These are phyloP conservation scores for Solanum chiquidenum DNA, from an alignment of 257 asterid species.

Conservation along the genomic window DNA sequence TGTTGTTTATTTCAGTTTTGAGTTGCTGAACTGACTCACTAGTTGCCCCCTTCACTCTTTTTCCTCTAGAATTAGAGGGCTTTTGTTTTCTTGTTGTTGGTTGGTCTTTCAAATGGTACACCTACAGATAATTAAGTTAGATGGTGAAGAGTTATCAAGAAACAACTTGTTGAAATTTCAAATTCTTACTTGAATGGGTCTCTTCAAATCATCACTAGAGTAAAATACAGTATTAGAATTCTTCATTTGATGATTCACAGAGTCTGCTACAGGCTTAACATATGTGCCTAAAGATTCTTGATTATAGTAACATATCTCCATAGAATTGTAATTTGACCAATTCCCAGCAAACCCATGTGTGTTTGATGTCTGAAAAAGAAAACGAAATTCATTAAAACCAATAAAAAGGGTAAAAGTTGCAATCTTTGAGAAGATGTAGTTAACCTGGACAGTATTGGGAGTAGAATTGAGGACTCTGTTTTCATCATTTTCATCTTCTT, in stretches of 20 bases:
- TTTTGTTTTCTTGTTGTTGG: conserved; percentile 14
- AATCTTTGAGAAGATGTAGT: background rate
- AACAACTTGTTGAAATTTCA: background rate
- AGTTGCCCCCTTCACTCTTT: conserved; percentile 10
- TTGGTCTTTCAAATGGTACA: conserved; percentile 36
- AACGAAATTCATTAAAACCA: background rate
- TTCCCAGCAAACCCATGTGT: background rate
- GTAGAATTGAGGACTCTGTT: background rate
- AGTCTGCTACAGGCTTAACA: background rate
- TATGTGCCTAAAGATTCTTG: conserved; percentile 1
- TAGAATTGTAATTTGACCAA: conserved; percentile 7
- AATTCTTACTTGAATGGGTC: conserved; percentile 6
- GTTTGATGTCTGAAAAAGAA: background rate
- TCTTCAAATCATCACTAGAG: background rate
- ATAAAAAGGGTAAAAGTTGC: background rate
- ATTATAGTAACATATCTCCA: background rate
- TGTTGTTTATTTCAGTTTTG: background rate
- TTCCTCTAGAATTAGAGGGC: background rate
- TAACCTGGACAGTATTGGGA: background rate
- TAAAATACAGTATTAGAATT: background rate
- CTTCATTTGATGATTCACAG: background rate
- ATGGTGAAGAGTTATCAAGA: background rate
- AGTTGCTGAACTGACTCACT: background rate
- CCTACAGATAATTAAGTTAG: conserved; percentile 6
- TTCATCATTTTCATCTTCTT: background rate